Evolutionary conservation across 768 basidiomycete species (phyloP).

Genomic region (Leccinellum luteum): DNA sequence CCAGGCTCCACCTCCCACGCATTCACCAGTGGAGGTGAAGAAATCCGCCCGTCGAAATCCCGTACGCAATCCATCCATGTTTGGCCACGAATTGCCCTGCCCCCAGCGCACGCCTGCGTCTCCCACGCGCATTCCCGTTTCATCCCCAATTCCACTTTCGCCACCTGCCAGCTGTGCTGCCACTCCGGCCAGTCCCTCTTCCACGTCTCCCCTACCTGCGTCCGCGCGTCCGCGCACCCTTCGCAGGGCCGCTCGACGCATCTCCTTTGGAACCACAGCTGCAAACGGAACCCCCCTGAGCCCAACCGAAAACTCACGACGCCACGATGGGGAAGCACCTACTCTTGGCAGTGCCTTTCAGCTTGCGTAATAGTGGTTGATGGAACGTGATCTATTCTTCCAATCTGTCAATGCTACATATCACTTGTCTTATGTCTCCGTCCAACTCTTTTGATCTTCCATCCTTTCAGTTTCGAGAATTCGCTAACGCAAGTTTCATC

Average conservation of each 20-base stretch:
- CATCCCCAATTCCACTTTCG: conserved; percentile 24
- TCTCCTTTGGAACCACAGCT: conserved; percentile 61
- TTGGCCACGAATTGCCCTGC: conserved; percentile 61
- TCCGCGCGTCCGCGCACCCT: conserved; percentile 27
- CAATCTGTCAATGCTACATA: conserved; percentile 10
- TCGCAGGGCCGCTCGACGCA: conserved; percentile 47
- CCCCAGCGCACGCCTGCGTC: conserved; percentile 35
- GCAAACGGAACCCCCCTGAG: conserved; percentile 30
- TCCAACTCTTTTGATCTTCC: not conserved
- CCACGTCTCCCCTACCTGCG: conserved; percentile 15
- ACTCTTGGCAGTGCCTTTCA: conserved; percentile 74
- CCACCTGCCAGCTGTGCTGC: conserved; percentile 11
- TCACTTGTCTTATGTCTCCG: conserved; percentile 1
- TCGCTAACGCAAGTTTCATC: conserved; percentile 1
- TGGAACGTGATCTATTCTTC: not conserved
- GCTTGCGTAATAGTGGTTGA: conserved; percentile 39
- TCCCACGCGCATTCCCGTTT: conserved; percentile 31
- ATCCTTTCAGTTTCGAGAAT: not conserved
- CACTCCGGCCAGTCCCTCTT: conserved; percentile 6
- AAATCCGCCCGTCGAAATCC: conserved; percentile 40
- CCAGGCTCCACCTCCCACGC: conserved; percentile 22
- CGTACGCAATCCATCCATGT: conserved; percentile 62
- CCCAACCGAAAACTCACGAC: conserved; percentile 32
- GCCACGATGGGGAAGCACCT: conserved; percentile 32
- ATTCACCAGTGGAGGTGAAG: conserved; percentile 24